Conservation (phyloP, 352 stramenopile genomes). For the Blastocystis sp. region DNA sequence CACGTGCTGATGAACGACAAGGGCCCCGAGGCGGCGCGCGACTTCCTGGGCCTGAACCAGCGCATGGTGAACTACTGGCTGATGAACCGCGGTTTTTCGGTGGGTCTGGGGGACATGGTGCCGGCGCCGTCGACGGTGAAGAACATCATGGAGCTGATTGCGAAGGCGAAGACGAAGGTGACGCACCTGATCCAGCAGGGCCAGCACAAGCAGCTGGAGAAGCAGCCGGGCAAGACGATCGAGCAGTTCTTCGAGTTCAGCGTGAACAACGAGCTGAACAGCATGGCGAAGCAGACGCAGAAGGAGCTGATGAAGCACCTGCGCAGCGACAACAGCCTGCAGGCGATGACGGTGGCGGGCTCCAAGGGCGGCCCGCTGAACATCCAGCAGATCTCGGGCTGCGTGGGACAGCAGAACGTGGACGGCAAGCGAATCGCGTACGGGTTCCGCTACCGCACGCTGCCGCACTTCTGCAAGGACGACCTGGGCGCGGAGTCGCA, state of each 20-base stretch:
- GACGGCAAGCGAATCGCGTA: conserved; percentile 90
- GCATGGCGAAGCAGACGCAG: conserved; percentile 94
- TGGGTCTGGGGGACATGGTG: conserved; percentile 97
- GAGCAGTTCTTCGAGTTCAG: conserved; percentile 98
- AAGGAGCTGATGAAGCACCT: conserved; percentile 94
- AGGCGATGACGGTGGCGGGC: conserved; percentile 96
- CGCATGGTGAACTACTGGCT: conserved; percentile 98
- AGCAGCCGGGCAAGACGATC: conserved; percentile 96
- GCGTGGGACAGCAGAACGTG: conserved; percentile 91
- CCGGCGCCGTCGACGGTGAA: conserved; percentile 95
- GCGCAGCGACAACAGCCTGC: conserved; percentile 97
- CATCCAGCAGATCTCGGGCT: conserved; percentile 99
- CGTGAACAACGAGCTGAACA: conserved; percentile 88
- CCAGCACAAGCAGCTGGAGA: conserved; percentile 94
- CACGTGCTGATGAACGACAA: conserved; percentile 90
- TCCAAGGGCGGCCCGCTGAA: conserved; percentile 99
- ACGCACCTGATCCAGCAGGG: conserved; percentile 92
- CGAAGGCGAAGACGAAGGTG: conserved; percentile 91
- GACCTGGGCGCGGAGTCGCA: conserved; percentile 95
- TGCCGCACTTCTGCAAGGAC: conserved; percentile 92
- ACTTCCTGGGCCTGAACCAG: conserved; percentile 91
- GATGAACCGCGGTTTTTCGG: conserved; percentile 94
- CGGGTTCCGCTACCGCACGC: conserved; percentile 91
- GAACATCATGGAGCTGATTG: conserved; percentile 97
- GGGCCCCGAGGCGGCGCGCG: conserved; percentile 80